Evolutionary conservation across 73 alveolate species (phyloP).

Genomic region (Chromera velia): DNA sequence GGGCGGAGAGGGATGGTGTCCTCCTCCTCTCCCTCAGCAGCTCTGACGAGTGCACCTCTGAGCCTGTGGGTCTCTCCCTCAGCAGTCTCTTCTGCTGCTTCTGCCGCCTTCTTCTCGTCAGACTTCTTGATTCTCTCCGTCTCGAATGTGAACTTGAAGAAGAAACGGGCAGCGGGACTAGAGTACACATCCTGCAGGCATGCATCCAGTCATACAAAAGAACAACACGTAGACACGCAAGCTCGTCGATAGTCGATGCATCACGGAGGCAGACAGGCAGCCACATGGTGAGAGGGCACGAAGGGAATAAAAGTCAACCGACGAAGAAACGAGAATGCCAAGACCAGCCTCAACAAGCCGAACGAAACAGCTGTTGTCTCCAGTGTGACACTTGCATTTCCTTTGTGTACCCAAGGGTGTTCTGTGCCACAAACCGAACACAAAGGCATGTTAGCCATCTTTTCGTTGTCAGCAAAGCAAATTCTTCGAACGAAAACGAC

Average conservation of each 20-base stretch:
- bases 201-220: too few species aligned
- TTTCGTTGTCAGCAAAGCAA: not conserved
- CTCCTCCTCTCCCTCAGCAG: constrained; percentile 13
- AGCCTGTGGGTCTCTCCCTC: too few species aligned
- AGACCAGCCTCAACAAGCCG: too few species aligned
- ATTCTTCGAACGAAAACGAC: not conserved
- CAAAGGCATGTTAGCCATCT: too few species aligned
- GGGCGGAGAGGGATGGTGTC: constrained; percentile 20
- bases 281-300: too few species aligned
- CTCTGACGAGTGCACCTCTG: too few species aligned
- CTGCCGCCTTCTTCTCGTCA: constrained; percentile 14
- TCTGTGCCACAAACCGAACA: not conserved
- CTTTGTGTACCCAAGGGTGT: constrained; percentile 13
- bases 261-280: too few species aligned
- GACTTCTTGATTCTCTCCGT: constrained; percentile 17
- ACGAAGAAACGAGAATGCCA: too few species aligned
- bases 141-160: not conserved
- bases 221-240: too few species aligned
- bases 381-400: constrained; percentile 5
- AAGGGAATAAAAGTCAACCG: too few species aligned
- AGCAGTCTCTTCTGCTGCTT: too few species aligned
- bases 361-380: not conserved
- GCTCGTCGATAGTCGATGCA: too few species aligned
- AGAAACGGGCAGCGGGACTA: not conserved
- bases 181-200: not conserved